Evolutionary conservation across 306 rosid species (phyloP).

Genomic region (Malus fusca): DNA sequence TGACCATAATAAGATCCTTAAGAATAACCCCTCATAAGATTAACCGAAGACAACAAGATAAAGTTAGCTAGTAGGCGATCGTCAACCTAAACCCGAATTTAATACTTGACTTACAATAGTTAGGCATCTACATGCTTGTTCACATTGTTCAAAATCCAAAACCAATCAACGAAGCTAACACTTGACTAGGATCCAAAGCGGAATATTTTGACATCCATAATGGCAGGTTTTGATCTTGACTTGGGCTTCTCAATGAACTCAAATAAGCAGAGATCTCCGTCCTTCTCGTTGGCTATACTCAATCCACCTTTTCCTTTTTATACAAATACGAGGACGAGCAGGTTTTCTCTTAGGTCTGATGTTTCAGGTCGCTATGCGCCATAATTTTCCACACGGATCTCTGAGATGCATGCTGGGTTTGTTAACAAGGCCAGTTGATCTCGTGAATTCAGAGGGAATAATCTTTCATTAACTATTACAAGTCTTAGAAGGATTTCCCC

Average conservation of each 20-base stretch:
- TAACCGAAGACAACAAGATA: no score
- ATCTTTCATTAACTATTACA: not conserved
- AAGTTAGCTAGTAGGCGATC: no score
- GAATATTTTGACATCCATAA: not conserved
- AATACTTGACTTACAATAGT: no score
- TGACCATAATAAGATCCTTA: no score
- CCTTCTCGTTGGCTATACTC: not conserved
- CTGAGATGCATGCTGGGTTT: not conserved
- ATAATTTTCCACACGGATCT: not conserved
- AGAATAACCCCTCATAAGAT: no score
- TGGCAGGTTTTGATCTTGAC: not conserved
- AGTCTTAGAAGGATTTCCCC: not conserved
- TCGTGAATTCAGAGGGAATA: not conserved
- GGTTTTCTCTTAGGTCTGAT: not conserved
- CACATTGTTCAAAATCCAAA: not conserved
- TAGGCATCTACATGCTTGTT: no score
- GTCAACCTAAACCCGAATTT: no score
- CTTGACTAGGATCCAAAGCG: not conserved
- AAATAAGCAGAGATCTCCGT: not conserved
- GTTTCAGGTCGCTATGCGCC: not conserved
- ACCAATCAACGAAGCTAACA: not conserved
- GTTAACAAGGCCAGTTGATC: not conserved
- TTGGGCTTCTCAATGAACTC: not conserved
- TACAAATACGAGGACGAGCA: no score
- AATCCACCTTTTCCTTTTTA: not conserved